Evolutionary conservation across 2,329 filamentous ascomycete genomes (phyloP).

Genomic region (Fonsecaea erecta): DNA sequence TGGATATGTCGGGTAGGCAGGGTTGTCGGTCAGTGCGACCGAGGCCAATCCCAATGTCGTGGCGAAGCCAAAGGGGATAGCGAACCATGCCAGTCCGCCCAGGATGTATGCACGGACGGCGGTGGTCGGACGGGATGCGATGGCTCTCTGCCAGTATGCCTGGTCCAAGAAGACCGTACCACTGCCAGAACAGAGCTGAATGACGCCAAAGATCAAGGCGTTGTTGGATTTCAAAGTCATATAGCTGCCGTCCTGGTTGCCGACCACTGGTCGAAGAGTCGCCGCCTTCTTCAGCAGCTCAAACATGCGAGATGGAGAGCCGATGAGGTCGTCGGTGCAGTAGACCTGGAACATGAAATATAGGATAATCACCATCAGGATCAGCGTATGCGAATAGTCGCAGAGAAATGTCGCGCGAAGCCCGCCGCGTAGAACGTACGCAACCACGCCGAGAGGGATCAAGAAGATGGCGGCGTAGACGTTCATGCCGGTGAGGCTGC

Average conservation of each 20-base stretch:
- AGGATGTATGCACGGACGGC: constrained; percentile 47
- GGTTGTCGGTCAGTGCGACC: constrained; percentile 50
- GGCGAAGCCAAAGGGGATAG: constrained; percentile 54
- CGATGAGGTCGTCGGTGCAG: constrained; percentile 70
- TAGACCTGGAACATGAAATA: constrained; percentile 63
- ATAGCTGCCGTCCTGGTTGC: constrained; percentile 60
- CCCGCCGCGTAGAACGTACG: constrained; percentile 70
- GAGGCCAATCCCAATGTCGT: constrained; percentile 54
- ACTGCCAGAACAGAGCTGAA: constrained; percentile 47
- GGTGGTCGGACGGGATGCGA: constrained; percentile 46
- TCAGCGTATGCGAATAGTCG: constrained; percentile 80
- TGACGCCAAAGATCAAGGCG: constrained; percentile 52
- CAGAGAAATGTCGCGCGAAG: constrained; percentile 71
- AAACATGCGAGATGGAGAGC: constrained; percentile 65
- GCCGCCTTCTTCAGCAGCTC: constrained; percentile 56
- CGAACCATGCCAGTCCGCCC: constrained; percentile 55
- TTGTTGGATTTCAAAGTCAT: constrained; percentile 59
- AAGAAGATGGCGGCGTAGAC: constrained; percentile 85
- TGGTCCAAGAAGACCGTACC: constrained; percentile 48
- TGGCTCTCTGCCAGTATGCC: constrained; percentile 55
- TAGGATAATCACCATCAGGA: constrained; percentile 76
- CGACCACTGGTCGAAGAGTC: constrained; percentile 52
- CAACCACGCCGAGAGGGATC: constrained; percentile 75
- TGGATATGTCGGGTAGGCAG: constrained; percentile 49
- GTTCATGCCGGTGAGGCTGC: constrained; percentile 71